Evolutionary conservation across 129 eudicot genomes (phyloP), one percentile per base, ranked within the genome.

Genomic region (Artemisia annua): DNA sequence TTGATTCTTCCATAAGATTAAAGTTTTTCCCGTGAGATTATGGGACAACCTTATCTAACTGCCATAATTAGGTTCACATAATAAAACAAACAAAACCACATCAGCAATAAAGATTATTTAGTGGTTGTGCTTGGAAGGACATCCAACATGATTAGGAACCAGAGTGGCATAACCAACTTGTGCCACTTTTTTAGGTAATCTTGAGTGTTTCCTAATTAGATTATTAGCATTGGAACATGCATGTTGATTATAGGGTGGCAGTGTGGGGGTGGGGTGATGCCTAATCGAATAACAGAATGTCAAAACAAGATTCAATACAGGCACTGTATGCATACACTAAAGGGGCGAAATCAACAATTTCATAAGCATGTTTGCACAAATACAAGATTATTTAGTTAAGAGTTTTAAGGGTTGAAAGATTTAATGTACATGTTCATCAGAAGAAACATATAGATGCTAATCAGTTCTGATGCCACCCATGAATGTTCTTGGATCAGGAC

Each of bases 401-500:
- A 50, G 30, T 28, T 59, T 71, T 15, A 30, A n/a, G 56, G 60
- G 50, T 57, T 49, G 61, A 70, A 69, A 24, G 66, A 35, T 22
- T 65, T 62, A 71, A 68, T 75, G 77, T 79, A 68, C 82, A 75
- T 69, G 74, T 50, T 75, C 24, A 69, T 13, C 24, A 35, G 68
- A 79, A 57, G 11, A 77, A 77, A 65, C 53, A 11, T 17, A 55
- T 15, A 74, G 55, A 32, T 22, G 35, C 80, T 75, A 85, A 55
- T 85, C 89, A 44, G 89, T 71, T 76, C 79, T 82, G 61, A 92
- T 85, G 61, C 98, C 98, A 7, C 98, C 96, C 98, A 92, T 89
- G 83, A 92, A 92, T 39, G 98, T 92, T 84, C 88, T 87, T 35
- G 98, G 98, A 77, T 92, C 98, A 58, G 98, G 98, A 79, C 96